Evolutionary conservation across 2,329 filamentous ascomycete genomes (phyloP).

Genomic region (Atkinsonella hypoxylon): DNA sequence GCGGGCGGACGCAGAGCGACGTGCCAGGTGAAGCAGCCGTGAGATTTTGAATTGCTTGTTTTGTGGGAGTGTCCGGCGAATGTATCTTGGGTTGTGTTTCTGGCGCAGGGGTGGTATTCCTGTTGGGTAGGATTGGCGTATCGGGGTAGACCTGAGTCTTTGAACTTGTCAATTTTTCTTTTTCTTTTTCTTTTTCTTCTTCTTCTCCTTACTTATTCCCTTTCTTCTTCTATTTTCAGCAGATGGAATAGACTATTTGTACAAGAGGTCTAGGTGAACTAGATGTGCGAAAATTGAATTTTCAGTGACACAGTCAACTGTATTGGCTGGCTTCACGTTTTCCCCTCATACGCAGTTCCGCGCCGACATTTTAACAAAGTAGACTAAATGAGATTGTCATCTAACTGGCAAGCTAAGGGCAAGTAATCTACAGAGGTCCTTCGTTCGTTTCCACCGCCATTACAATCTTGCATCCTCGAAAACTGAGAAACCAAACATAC

Average conservation of each 20-base stretch:
- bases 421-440: neutral
- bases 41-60: neutral
- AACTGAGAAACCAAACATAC: neutral
- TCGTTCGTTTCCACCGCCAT: neutral
- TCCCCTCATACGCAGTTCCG: neutral
- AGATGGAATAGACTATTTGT: no score
- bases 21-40: conserved; percentile 5
- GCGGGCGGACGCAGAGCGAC: conserved; percentile 16
- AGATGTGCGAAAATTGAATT: no score
- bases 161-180: neutral
- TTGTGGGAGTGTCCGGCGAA: neutral
- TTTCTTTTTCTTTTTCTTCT: neutral
- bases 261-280: neutral
- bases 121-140: neutral
- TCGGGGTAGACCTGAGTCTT: neutral
- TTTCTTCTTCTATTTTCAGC: no score
- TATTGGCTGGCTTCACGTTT: no score
- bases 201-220: no score
- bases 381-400: neutral
- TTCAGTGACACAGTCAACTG: no score
- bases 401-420: neutral
- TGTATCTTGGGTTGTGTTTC: neutral
- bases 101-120: neutral
- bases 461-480: neutral
- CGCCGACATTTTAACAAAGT: neutral